Base-by-base conservation (phyloP, 495 filamentous ascomycete species). In the Eremomyces bilateralis region DNA sequence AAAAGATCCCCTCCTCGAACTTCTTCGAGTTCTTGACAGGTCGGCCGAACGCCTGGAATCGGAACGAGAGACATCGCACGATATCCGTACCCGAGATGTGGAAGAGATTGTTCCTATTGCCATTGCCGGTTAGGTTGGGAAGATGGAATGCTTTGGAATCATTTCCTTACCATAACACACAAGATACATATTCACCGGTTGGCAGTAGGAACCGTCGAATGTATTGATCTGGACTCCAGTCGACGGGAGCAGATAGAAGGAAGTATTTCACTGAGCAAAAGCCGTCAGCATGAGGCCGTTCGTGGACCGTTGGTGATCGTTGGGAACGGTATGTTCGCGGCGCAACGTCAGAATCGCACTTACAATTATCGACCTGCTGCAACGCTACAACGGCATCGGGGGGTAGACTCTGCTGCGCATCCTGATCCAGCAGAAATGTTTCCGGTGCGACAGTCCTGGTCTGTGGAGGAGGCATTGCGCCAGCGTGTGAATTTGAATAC, bases 11-110 rank as follows among this genome's bases (percentile, higher is more conserved):
- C 53, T 97, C 88, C 57, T 97, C 88, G 53, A 97, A 97, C 56
- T 97, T 97, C 61, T 97, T 97, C 21, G 90, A 90, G 61, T 97
- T 97, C 68, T 94, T 95, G 24, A 97, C 88, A 2, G 88, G 88
- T 27, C 88, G 80, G 37, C 88, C 88, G 44, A 97, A 97, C 29
- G 88, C 88, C 56, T 95, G 85, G 62, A 97, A 97, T 49, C 88
- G 72, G 61, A 97, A 97, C 16, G 90, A 88, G 21, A 97, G 72
- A 47, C 90, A 95, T 69, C 90, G 72, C 34, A 97, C 88, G 47
- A 97, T 97, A 56, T 97, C 88, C 42, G 88, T 97, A 41, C 88
- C 88, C 21, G 88, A 94, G 45, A 97, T 90, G 60, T 97, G 90
- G 56, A 95, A 97, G 45, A 97, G 79, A 52, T 93, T 95, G 61